A percentile compares a stretch with the other conserved stretches of the same genome.
Conservation (phyloP, 2,329 filamentous ascomycete species). For the Sclerotinia borealis region DNA sequence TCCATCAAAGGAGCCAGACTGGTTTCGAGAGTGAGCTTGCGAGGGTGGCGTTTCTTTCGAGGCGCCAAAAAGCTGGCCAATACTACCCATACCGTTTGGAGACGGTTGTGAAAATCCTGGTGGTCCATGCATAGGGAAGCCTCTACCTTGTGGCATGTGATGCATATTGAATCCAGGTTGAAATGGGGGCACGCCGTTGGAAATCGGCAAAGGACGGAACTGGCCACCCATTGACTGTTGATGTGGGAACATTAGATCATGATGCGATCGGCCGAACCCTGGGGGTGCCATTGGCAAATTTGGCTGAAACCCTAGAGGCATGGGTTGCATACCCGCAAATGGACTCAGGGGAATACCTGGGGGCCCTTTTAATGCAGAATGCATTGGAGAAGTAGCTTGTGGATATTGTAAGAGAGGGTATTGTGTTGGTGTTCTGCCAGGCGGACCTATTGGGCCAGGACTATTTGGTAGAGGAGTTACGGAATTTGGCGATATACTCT, state of each 20-base stretch:
- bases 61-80: constrained; percentile 37
- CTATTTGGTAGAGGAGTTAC: constrained; percentile 60
- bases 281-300: constrained; percentile 37
- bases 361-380: constrained; percentile 49
- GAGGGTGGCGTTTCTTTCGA: constrained; percentile 38
- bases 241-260: constrained; percentile 49
- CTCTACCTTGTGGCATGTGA: constrained; percentile 48
- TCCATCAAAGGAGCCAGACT: constrained; percentile 63
- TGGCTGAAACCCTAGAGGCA: constrained; percentile 51
- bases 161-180: constrained; percentile 57
- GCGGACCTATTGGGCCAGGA: constrained; percentile 55
- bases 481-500: constrained; percentile 54
- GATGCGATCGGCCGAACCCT: constrained; percentile 39
- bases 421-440: constrained; percentile 50
- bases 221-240: constrained; percentile 48
- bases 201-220: constrained; percentile 46
- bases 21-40: constrained; percentile 66
- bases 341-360: constrained; percentile 43
- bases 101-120: constrained; percentile 48
- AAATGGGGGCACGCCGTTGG: constrained; percentile 42
- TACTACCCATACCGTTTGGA: constrained; percentile 36
- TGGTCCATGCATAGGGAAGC: constrained; percentile 38
- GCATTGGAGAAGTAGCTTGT: constrained; percentile 60
- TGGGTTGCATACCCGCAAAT: constrained; percentile 45
- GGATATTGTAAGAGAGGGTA: constrained; percentile 49